phyloP scores from a whole-genome alignment of 352 stramenopile genomes.

The Phytophthora cryptogea region DNA sequence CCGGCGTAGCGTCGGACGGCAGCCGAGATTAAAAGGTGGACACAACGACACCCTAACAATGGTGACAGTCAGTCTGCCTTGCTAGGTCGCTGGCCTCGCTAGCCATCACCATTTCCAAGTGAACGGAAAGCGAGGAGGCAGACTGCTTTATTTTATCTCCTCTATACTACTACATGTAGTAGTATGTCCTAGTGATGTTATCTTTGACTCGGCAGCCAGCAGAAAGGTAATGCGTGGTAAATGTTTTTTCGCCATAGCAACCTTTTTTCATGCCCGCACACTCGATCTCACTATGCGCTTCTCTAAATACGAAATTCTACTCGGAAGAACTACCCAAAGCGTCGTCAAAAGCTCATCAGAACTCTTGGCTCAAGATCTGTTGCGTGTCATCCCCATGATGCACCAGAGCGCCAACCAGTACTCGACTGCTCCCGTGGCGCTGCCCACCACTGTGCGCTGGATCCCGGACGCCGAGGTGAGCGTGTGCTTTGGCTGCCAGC shows the following conservation, averaged over 20 bases:
- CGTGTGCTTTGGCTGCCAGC: constrained; percentile 75
- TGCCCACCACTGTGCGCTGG: constrained; percentile 81
- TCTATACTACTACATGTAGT: no score
- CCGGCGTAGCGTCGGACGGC: constrained; percentile 13
- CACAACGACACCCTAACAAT: neutral
- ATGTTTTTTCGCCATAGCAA: no score
- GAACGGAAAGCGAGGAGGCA: neutral
- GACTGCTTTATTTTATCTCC: constrained; percentile 13
- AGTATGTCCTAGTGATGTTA: no score
- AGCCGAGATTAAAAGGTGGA: constrained; percentile 20
- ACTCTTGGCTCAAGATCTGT: constrained; percentile 16
- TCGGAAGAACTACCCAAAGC: neutral
- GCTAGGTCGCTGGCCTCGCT: neutral
- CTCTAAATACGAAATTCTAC: neutral
- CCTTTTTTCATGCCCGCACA: no score
- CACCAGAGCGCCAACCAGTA: constrained; percentile 14
- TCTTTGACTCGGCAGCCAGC: no score
- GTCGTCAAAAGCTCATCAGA: constrained; percentile 13
- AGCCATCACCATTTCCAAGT: no score
- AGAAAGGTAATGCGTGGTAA: no score
- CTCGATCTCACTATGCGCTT: no score
- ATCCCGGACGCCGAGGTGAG: constrained; percentile 81
- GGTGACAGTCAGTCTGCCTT: neutral
- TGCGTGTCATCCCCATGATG: constrained; percentile 23
- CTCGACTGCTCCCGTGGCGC: neutral